Conservation (phyloP, 208 protist species). For the Angomonas ambiguus region DNA sequence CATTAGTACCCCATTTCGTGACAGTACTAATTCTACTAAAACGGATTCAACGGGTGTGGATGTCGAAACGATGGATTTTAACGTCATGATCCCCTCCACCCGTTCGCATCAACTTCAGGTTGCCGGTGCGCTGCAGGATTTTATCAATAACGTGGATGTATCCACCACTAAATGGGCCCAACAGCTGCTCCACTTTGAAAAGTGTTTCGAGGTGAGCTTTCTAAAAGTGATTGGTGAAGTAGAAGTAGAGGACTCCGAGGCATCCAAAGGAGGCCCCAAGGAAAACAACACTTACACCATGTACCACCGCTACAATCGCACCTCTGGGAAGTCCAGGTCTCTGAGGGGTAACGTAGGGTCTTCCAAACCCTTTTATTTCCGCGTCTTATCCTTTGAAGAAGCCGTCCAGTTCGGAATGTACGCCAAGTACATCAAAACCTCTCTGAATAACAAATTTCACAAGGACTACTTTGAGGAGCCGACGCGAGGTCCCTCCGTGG, state of each 20-base stretch:
- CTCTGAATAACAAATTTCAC: neutral
- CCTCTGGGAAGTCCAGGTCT: neutral
- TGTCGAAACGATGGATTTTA: neutral
- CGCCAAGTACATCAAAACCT: neutral
- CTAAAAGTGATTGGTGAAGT: neutral
- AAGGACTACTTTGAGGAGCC: neutral
- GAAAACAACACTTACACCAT: neutral
- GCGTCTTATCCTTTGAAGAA: neutral
- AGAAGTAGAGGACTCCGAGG: neutral
- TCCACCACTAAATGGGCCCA: neutral
- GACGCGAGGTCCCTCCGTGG: no score
- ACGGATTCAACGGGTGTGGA: neutral
- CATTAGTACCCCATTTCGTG: neutral
- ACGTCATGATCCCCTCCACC: neutral
- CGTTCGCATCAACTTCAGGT: neutral
- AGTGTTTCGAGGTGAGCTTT: neutral
- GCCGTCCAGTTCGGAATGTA: neutral
- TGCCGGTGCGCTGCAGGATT: neutral
- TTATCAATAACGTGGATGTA: neutral
- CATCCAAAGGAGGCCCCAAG: neutral
- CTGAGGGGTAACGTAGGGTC: neutral
- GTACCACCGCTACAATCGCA: neutral
- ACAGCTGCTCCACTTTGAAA: neutral
- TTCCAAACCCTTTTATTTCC: neutral
- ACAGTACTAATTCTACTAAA: no score